phyloP scores from a whole-genome alignment of 2,329 filamentous ascomycete species.

The Penicillium sp. region DNA sequence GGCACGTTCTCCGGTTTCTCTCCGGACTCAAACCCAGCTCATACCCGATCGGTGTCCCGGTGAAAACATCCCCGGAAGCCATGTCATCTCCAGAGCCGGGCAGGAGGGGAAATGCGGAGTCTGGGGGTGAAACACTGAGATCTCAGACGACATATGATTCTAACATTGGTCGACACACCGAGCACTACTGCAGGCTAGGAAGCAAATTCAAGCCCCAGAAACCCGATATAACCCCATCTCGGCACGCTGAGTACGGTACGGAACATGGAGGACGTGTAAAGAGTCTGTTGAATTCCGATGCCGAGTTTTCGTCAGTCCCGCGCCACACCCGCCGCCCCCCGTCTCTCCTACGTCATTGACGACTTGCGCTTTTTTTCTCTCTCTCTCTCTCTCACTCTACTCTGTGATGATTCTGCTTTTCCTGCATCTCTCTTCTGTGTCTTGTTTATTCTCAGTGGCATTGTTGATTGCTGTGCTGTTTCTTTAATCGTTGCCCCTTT shows the following conservation, averaged over 20 bases:
- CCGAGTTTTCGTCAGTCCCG: slow-evolving; percentile 5
- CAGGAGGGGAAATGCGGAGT: slow-evolving; percentile 23
- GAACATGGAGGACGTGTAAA: neutral
- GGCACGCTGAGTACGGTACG: no score
- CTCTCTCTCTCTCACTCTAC: no score
- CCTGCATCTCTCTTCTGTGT: no score
- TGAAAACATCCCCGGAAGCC: slow-evolving; percentile 11
- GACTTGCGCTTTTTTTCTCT: neutral
- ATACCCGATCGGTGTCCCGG: slow-evolving; percentile 22
- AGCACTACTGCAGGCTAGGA: neutral
- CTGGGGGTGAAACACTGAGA: slow-evolving; percentile 4
- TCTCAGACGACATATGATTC: neutral
- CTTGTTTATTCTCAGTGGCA: no score
- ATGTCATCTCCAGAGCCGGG: slow-evolving; percentile 5
- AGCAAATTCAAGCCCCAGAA: neutral
- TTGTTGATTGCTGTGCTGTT: no score
- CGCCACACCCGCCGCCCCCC: slow-evolving; percentile 6
- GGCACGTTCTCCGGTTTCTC: slow-evolving; percentile 6
- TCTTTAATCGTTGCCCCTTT: no score
- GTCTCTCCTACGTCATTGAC: slow-evolving; percentile 5
- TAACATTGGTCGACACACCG: neutral
- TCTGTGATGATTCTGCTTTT: neutral
- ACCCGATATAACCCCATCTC: neutral
- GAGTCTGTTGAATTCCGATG: neutral
- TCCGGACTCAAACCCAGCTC: slow-evolving; percentile 13